phyloP scores from a whole-genome alignment of 495 filamentous ascomycete genomes.

The Aspergillus sclerotioniger region DNA sequence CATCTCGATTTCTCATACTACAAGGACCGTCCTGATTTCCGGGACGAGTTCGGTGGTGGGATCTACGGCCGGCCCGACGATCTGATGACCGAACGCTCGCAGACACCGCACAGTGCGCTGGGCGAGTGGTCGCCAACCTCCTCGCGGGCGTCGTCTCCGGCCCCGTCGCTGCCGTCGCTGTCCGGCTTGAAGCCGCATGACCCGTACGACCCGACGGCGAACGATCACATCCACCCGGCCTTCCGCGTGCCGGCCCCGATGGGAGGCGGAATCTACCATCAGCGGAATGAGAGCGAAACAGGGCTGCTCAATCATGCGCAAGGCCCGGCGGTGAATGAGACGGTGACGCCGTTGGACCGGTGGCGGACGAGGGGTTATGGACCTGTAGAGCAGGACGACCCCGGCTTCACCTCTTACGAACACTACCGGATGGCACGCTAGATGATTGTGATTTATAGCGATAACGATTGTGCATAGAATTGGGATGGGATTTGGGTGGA shows the following conservation, averaged over 20 bases:
- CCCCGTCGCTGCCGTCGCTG: constrained; percentile 35
- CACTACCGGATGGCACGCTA: constrained; percentile 33
- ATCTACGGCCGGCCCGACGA: constrained; percentile 70
- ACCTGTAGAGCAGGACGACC: constrained; percentile 44
- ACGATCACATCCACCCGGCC: constrained; percentile 34
- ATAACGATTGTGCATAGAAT: not conserved
- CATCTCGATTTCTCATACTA: constrained; percentile 93
- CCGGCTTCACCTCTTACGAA: constrained; percentile 39
- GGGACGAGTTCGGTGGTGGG: constrained; percentile 78
- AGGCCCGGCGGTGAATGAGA: constrained; percentile 29
- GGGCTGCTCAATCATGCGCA: constrained; percentile 44
- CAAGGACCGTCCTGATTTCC: constrained; percentile 86
- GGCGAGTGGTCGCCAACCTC: constrained; percentile 43
- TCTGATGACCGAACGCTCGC: constrained; percentile 59
- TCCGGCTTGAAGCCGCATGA: constrained; percentile 29
- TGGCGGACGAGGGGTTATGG: constrained; percentile 51
- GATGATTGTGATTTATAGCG: constrained; percentile 11
- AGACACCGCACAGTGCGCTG: constrained; percentile 59
- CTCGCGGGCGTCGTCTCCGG: constrained; percentile 49
- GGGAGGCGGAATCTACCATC: constrained; percentile 30
- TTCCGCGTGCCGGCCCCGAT: constrained; percentile 32
- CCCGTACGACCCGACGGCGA: constrained; percentile 24
- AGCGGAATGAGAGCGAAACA: constrained; percentile 46
- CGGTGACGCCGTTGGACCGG: constrained; percentile 35
- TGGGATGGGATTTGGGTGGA: constrained; percentile 5